Evolutionary conservation across 2,329 filamentous ascomycete species (phyloP).

Genomic region (Alternaria atra): DNA sequence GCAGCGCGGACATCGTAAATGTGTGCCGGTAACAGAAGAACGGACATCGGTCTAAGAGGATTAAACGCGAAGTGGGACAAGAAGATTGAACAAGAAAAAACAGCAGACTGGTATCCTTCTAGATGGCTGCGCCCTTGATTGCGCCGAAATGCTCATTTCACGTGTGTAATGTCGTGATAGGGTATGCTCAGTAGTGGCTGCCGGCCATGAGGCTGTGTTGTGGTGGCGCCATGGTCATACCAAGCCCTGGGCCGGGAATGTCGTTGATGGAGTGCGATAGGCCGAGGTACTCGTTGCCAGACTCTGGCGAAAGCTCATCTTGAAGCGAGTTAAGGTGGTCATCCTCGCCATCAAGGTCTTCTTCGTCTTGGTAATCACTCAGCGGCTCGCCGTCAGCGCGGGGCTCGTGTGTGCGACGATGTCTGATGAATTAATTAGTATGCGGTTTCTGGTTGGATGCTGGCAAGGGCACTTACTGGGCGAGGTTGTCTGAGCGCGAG

Average conservation of each 20-base stretch:
- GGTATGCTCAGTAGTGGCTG: slow-evolving; percentile 52
- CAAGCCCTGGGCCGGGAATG: slow-evolving; percentile 45
- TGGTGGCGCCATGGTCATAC: slow-evolving; percentile 54
- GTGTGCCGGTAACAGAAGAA: slow-evolving; percentile 27
- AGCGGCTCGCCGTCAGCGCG: slow-evolving; percentile 70
- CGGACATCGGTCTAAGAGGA: slow-evolving; percentile 31
- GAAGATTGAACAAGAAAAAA: slow-evolving; percentile 31
- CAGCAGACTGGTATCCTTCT: slow-evolving; percentile 31
- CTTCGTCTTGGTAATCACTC: slow-evolving; percentile 76
- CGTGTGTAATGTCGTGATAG: slow-evolving; percentile 30
- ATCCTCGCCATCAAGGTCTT: slow-evolving; percentile 88
- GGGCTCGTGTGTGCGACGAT: slow-evolving; percentile 82
- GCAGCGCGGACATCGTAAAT: slow-evolving; percentile 30
- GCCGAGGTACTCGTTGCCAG: slow-evolving; percentile 68
- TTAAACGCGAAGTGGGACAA: slow-evolving; percentile 29
- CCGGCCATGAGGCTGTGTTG: slow-evolving; percentile 55
- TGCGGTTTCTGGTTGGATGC: slow-evolving; percentile 19
- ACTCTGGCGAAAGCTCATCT: slow-evolving; percentile 79
- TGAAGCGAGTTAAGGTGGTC: slow-evolving; percentile 83
- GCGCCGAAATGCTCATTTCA: slow-evolving; percentile 38
- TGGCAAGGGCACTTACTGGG: slow-evolving; percentile 73
- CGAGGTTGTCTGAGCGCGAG: slow-evolving; percentile 97
- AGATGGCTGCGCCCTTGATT: slow-evolving; percentile 30
- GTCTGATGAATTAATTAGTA: slow-evolving; percentile 61
- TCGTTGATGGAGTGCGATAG: slow-evolving; percentile 47